Base-by-base conservation (phyloP, 176 grass and related monocot genomes). In the Themeda triandra region DNA sequence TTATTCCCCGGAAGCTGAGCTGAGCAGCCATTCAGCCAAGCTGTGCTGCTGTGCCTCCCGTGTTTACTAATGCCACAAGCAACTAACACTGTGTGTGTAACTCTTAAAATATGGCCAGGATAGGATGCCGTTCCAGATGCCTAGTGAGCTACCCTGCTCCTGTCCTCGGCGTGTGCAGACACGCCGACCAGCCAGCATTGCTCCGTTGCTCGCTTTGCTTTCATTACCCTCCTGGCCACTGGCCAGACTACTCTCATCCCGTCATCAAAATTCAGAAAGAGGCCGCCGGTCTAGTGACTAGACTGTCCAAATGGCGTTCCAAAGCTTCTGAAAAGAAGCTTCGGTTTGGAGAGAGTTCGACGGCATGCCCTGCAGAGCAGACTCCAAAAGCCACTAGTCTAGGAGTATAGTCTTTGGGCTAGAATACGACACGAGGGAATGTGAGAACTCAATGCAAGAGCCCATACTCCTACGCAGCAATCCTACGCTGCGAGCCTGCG, bases 281-380 rank as follows among this genome's bases (percentile, higher is more conserved):
- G 56, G 10, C 58, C 24, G n/a, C 58, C 5, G 13, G n/a, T 62
- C 58, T 62, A 62, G 58, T 62, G 56, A 12, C 54, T 23, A 59
- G 24, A 28, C 13, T 27, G 2, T 15, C 69, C 23, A n/a, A 68
- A 87, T 53, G 49, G 44, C 32, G 23, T 63, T 56, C 74, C 12
- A 10, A 83, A 51, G 44, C 62, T 80, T 75, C 62, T 85, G 28
- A 32, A 89, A 89, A 80, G 37, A 68, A 78, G 28, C 41, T 28
- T 75, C 71, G 17, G 59, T 76, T 88, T 79, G 27, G 65, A 9
- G 13, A 17, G 51, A 87, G 69, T 67, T 67, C 78, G 33, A 69
- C 71, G 71, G 45, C 48, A 23, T 54, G 73, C 1, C 36, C 25
- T 75, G 68, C 39, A 41, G 6, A 3, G 19, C 33, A 35, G 33